Evolutionary conservation across 441 rosid species (phyloP).

Genomic region (California macrophylla): DNA sequence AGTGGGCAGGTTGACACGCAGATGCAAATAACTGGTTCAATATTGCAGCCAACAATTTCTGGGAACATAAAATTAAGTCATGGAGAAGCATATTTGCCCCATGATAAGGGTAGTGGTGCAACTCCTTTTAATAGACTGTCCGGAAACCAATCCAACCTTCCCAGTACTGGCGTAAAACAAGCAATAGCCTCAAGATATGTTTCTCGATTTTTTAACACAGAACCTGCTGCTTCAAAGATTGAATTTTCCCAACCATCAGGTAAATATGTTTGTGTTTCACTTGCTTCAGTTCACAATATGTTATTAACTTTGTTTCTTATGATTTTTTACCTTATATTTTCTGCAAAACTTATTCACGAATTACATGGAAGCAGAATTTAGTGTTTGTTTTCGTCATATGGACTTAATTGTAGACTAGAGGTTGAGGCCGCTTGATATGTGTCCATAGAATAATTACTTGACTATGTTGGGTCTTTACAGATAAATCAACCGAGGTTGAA

Average conservation of each 20-base stretch:
- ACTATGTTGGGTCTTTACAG: slow-evolving; percentile 33
- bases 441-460: neutral
- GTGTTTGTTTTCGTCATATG: neutral
- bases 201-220: slow-evolving; percentile 62
- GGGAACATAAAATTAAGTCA: slow-evolving; percentile 91
- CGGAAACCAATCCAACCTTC: slow-evolving; percentile 59
- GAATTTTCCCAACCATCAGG: slow-evolving; percentile 56
- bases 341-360: neutral
- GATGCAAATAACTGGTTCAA: slow-evolving; percentile 90
- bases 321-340: neutral
- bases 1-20: slow-evolving; percentile 99
- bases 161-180: slow-evolving; percentile 56
- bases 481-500: slow-evolving; percentile 57
- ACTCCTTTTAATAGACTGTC: slow-evolving; percentile 64
- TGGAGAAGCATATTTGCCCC: slow-evolving; percentile 98
- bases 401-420: neutral
- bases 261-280: slow-evolving; percentile 20
- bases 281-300: slow-evolving; percentile 5
- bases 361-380: neutral
- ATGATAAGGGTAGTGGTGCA: slow-evolving; percentile 81
- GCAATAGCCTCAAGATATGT: slow-evolving; percentile 82
- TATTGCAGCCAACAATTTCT: slow-evolving; percentile 86
- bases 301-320: neutral
- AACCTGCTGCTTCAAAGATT: slow-evolving; percentile 54
- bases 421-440: neutral